Evolutionary conservation across 345 rosid species (phyloP).

Genomic region (Physaria fendleri): DNA sequence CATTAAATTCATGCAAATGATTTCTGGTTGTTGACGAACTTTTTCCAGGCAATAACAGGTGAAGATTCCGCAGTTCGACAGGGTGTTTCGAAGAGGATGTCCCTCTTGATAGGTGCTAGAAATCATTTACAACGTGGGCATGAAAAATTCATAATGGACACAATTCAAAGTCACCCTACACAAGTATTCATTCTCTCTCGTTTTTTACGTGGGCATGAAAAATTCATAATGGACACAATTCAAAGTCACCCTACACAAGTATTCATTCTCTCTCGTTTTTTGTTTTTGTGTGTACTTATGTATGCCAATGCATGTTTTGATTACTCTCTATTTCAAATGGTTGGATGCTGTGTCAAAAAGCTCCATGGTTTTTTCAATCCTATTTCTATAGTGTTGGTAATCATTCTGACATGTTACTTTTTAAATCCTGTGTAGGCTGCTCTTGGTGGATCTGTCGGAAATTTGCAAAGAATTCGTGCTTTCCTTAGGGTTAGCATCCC

Average conservation of each 20-base stretch:
- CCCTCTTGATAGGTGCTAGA: constrained; percentile 84
- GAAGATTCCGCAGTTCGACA: constrained; percentile 54
- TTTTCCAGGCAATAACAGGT: constrained; percentile 63
- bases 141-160: constrained; percentile 87
- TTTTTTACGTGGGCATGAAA: constrained; percentile 69
- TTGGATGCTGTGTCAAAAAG: constrained; percentile 1
- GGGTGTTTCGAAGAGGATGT: constrained; percentile 69
- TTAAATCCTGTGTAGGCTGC: constrained; percentile 56
- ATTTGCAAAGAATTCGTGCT: constrained; percentile 85
- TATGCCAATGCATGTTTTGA: background rate
- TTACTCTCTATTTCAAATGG: constrained; percentile 1
- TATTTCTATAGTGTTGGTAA: constrained; percentile 12
- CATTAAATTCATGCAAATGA: background rate
- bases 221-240: constrained; percentile 83
- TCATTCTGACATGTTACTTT: constrained; percentile 19
- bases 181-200: constrained; percentile 48
- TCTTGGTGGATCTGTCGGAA: constrained; percentile 97
- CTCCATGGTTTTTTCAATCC: background rate
- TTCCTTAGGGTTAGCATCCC: constrained; percentile 82
- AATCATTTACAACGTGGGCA: constrained; percentile 88
- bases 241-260: constrained; percentile 97
- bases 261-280: constrained; percentile 18
- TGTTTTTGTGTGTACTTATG: background rate
- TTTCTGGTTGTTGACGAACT: constrained; percentile 19
- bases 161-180: constrained; percentile 87